Base-by-base conservation (phyloP, 2,329 filamentous ascomycete genomes). In the Blumeria hordei region DNA sequence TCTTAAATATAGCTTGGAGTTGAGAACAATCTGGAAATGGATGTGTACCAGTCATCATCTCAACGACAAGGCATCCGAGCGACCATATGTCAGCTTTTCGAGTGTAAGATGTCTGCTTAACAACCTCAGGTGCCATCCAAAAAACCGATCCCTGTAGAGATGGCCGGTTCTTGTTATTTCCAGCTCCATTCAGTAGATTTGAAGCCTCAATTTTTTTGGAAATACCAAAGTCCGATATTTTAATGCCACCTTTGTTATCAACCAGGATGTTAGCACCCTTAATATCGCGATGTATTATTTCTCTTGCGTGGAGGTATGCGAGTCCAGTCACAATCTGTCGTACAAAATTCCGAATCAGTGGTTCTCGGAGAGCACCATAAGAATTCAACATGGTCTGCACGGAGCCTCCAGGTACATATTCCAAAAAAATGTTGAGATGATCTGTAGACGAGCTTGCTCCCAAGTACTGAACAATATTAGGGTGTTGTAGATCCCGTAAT, bases 61-160 rank as follows among this genome's bases (percentile, higher is more conserved):
- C 92, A 28, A 98, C 90, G 12, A 98, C 87, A 54, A 98, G 73
- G 67, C 92, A 98, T 36, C 92, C 92, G 28, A 98, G 77, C 49
- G 87, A 94, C 92, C 92, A 98, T 62, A 98, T 98, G 64, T 98
- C 92, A 12, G 92, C 92, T 71, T 96, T 96, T 70, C 90, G 87
- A 5, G 90, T 96, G 70, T 98, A 95, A 6, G 88, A 88, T 3
- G 90, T 96, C 69, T 96, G 92, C 64, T 92, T 92, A 59, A 98
- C 92, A 18, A 98, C 92, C 71, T 98, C 92, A 8, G 92, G 92
- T 0, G 92, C 92, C 92, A 98, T 98, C 92, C 92, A 98, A 71
- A 95, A 98, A 54, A 98, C 92, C 32, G 88, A 95, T 12, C 92
- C 92, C 68, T 98, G 92, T 3, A 98, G 77, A 1, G 90, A 96